Evolutionary conservation across 768 basidiomycete species (phyloP), one percentile per base, ranked within the genome.

Genomic region (Tephrocybe sp.): DNA sequence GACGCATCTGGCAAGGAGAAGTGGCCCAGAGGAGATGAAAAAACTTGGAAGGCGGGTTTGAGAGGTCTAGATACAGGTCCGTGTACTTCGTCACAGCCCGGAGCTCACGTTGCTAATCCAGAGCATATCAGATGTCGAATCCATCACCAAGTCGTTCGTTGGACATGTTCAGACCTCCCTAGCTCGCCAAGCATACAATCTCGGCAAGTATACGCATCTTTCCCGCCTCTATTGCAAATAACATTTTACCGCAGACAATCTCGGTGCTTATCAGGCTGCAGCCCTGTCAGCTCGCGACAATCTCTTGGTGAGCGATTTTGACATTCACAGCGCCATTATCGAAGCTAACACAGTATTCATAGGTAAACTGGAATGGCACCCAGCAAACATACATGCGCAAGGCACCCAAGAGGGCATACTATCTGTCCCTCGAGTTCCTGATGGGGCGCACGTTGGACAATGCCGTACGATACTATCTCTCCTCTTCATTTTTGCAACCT

Each of bases 391-490:
- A 86, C 66, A 87, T 87, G 41, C 85, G 89, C 61, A 94, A 90
- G 64, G 75, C 82, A 30, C 92, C 91, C 21, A 94, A 95, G 61
- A 78, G 91, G 52, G 91, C 91, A 11, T 98, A 98, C 75, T 99
- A 98, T 69, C 82, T 98, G 52, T 96, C 92, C 34, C 82, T 98
- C 46, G 96, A 97, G 69, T 97, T 93, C 69, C 70, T 94, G 58
- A 89, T 91, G 86, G 85, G 89, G 36, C 79, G 88, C 24, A 87
- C 86, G 2, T 77, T 89, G 43, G 86, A 89, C 53, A 86, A 86
- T 53, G 79, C 79, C 11, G 78, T 76, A 58, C n/a, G 64, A 48
- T 64, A n/a, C n/a, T n/a, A n/a, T n/a, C n/a, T n/a, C n/a, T n/a
- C n/a, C n/a, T 27, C 70, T 83, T 47, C 78, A 31, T 73, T 82